Base-by-base conservation (phyloP, 2,329 filamentous ascomycete genomes). In the Penicillium rolfsii region DNA sequence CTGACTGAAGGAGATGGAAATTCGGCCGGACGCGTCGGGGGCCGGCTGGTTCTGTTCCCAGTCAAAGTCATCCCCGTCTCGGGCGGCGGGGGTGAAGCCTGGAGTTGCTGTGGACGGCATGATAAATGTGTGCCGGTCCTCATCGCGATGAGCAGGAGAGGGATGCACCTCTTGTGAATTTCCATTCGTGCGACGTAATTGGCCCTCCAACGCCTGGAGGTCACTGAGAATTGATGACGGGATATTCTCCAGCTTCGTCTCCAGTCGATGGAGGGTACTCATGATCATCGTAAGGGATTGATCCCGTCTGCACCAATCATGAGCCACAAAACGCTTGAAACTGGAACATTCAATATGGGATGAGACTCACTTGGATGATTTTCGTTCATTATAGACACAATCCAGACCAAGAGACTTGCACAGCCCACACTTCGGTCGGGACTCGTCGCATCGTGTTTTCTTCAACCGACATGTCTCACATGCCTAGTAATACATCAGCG, bases 391-490 rank as follows among this genome's bases (percentile, higher is more conserved):
- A 67, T 84, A 85, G 46, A 77, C 77, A 70, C 83, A 85, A 19
- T 83, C 80, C 35, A 82, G 62, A 7, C 80, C 80, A 48, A 81
- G 77, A 14, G 75, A 71, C 64, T 79, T 81, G 71, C 83, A 85
- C 52, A 83, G 76, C 33, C 82, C 82, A 64, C 83, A 85, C 61
- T 70, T 75, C 52, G 83, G 83, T 35, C 80, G 74, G 60, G 83
- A 83, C 70, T 84, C 83, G 62, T 85, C 83, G 69, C 83, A 85
- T 73, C 82, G 72, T 19, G 82, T 84, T 72, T 85, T 85, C 67
- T 83, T 82, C 52, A 80, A 72, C 28, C 83, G 77, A 67, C 83
- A 85, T 16, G 77, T 79, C 66, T 85, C 82, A 66, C 83, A 85
- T 2, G 83, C 83, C 82, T 81, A 63, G 62, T 55, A 11, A 26